Conservation (phyloP, 306 rosid genomes). For the Fragaria iinumae region DNA sequence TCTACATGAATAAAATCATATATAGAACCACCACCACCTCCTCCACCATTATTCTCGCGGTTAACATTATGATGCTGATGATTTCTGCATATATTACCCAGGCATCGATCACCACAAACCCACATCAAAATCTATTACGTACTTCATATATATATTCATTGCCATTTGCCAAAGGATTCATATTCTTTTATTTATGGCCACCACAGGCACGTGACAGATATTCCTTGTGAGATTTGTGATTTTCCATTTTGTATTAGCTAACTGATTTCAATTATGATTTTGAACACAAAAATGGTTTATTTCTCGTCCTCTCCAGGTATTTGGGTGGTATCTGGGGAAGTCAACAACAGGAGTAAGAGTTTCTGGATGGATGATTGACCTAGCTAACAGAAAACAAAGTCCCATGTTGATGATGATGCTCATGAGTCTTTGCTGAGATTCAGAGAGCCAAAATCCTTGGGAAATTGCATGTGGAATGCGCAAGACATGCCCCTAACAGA, state of each 20-base stretch:
- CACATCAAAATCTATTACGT: neutral
- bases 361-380: neutral
- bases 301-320: neutral
- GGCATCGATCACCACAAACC: slow-evolving; percentile 15
- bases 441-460: neutral
- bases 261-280: neutral
- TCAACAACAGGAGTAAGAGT: slow-evolving; percentile 23
- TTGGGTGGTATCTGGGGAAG: slow-evolving; percentile 33
- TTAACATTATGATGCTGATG: slow-evolving; percentile 8
- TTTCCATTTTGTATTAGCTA: neutral
- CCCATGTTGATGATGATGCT: neutral
- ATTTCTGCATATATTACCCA: neutral
- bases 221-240: neutral
- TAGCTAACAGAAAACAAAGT: neutral
- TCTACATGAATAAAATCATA: neutral
- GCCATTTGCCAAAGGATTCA: neutral
- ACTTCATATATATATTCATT: neutral
- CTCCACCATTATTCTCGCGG: slow-evolving; percentile 1
- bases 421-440: neutral
- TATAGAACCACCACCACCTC: neutral
- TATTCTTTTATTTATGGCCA: neutral
- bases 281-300: neutral
- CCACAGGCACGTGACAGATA: neutral
- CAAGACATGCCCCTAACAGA: slow-evolving; percentile 17
- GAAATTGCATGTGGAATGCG: slow-evolving; percentile 14